Evolutionary conservation across 139 green algal species (phyloP), one percentile per base, ranked within the genome.

Genomic region (Spirogloea muscicola): DNA sequence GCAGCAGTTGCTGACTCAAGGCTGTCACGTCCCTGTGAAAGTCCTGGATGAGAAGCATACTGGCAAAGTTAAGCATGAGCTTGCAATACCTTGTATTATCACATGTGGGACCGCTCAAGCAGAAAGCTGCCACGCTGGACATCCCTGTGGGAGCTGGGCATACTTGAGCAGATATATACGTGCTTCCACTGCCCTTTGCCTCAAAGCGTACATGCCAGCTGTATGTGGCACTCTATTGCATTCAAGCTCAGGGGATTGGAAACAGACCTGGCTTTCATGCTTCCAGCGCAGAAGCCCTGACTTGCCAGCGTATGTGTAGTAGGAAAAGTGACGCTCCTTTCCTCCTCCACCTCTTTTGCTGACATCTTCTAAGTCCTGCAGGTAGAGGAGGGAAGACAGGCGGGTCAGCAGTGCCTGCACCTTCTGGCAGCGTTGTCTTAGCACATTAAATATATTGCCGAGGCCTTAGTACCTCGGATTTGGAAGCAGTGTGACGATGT

Each of bases 221-320:
- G n/a, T n/a, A n/a, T n/a, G n/a, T n/a, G n/a, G n/a, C n/a, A n/a
- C n/a, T n/a, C n/a, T n/a, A n/a, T n/a, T n/a, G n/a, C n/a, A n/a
- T n/a, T n/a, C n/a, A n/a, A n/a, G n/a, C n/a, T n/a, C n/a, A n/a
- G n/a, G n/a, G n/a, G n/a, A n/a, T n/a, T n/a, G n/a, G n/a, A n/a
- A n/a, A 65, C 60, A 21, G 10, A 79, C 77, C 55, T 80, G 61
- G 59, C 60, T 70, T 10, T 83, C 64, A 36, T 86, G 81, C 60
- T 83, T 87, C 94, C 94, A 98, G 0, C 88, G 74, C 70, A 87
- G 31, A 2, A 49, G 40, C 0, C 94, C 94, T 1, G 52, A 84
- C 2, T 49, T 78, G 1, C 90, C 93, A 60, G 93, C 90, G 74
- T 92, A 93, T 3, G 91, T 92, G 77, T 92, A 92, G 84, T 96